Conservation (phyloP, 352 stramenopile species). For the Globisporangium yorkense region DNA sequence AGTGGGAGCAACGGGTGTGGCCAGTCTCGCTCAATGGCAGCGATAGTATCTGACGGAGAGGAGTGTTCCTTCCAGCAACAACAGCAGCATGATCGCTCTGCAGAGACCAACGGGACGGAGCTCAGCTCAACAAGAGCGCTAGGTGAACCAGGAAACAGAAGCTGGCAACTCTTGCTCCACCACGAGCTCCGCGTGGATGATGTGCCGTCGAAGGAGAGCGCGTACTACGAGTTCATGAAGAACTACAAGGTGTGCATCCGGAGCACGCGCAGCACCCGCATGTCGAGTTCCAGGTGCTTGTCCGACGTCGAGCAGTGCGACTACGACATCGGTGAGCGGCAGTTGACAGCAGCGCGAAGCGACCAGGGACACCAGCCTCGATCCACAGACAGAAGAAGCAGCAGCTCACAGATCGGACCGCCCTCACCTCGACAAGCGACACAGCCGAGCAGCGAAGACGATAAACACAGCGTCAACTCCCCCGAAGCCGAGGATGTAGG, state of each 20-base stretch:
- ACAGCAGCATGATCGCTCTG: too few relatives aligned
- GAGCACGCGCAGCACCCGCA: not conserved
- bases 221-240: conserved; percentile 49
- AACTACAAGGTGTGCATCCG: conserved; percentile 52
- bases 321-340: conserved; percentile 3
- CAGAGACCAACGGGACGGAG: not conserved
- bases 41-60: not conserved
- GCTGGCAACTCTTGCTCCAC: conserved; percentile 36
- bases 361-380: not conserved
- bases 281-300: not conserved
- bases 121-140: not conserved
- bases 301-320: conserved; percentile 1
- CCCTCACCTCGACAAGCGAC: not conserved
- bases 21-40: not conserved
- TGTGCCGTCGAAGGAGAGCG: conserved; percentile 42
- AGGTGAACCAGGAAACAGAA: conserved; percentile 3
- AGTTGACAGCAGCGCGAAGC: not conserved
- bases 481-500: not conserved
- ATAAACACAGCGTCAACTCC: not conserved
- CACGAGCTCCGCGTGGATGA: conserved; percentile 21
- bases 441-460: not conserved
- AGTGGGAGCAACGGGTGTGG: not conserved
- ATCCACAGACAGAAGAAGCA: not conserved
- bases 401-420: not conserved
- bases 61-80: too few relatives aligned